Conservation (phyloP, 257 asterid species). For the Agastache rugosa region DNA sequence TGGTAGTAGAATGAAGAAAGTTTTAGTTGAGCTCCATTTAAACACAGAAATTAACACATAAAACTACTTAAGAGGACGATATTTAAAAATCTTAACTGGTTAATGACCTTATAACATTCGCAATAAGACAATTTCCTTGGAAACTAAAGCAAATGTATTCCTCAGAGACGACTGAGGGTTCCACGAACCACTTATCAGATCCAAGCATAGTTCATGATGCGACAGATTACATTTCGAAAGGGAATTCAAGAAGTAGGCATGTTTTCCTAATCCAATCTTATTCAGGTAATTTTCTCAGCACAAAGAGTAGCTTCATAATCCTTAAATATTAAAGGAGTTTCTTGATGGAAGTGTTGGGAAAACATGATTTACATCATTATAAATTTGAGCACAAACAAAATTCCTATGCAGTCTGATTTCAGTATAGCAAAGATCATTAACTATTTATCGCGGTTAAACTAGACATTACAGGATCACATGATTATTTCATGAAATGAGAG, state of each 20-base stretch:
- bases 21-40: not conserved
- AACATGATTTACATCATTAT: not conserved
- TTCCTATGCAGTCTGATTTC: no score
- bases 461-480: not conserved
- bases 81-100: no score
- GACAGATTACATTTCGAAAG: not conserved
- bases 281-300: not conserved
- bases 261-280: no score
- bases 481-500: slow-evolving; percentile 10
- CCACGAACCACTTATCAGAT: no score
- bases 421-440: not conserved
- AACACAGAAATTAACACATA: not conserved
- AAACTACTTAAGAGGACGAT: not conserved
- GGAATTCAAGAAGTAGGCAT: no score
- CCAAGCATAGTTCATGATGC: no score
- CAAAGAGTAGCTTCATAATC: not conserved
- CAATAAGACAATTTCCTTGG: no score
- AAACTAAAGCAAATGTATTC: no score
- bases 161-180: no score
- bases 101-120: no score
- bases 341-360: not conserved
- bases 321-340: not conserved
- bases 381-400: not conserved
- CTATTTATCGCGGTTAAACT: not conserved
- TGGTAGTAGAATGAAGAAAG: not conserved